A percentile compares a stretch with the other conserved stretches of the same genome.
phyloP scores from a whole-genome alignment of 257 asterid genomes.

The Anisodus acutangulus region DNA sequence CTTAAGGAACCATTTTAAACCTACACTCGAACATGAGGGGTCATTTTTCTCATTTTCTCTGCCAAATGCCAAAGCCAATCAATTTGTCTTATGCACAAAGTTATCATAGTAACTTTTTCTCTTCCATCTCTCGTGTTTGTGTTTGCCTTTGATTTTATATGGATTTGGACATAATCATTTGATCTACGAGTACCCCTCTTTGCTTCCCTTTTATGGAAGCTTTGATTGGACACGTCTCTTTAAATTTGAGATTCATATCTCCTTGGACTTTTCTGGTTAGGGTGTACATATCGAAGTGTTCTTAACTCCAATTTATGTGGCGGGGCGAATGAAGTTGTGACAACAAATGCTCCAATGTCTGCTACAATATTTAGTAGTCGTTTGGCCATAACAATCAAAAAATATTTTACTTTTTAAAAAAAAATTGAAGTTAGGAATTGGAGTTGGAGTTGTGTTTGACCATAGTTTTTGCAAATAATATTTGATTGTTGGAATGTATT shows the following conservation, averaged over 20 bases:
- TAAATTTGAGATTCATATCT: slow-evolving; percentile 19
- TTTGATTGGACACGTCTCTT: slow-evolving; percentile 47
- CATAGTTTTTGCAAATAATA: too few relatives aligned
- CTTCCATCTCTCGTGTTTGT: slow-evolving; percentile 1
- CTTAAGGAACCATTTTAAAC: too few relatives aligned
- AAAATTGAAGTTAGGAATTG: too few relatives aligned
- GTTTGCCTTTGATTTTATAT: slow-evolving; percentile 51
- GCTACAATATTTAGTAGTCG: too few relatives aligned
- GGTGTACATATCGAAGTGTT: background rate
- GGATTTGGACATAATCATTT: slow-evolving; percentile 72
- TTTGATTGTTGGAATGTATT: too few relatives aligned
- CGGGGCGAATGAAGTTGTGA: background rate
- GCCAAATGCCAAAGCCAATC: background rate
- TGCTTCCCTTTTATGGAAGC: slow-evolving; percentile 44
- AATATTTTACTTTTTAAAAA: too few relatives aligned
- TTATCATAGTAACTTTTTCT: background rate
- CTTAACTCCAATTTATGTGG: background rate
- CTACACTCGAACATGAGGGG: too few relatives aligned
- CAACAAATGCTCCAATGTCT: background rate
- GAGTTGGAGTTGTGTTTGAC: too few relatives aligned
- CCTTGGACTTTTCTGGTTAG: slow-evolving; percentile 4
- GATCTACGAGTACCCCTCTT: slow-evolving; percentile 46
- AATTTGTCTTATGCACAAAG: background rate
- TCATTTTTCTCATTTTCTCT: too few relatives aligned
- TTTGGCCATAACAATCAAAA: too few relatives aligned